Percentiles rank a stretch among this genome's conserved stretches.
phyloP scores from a whole-genome alignment of 495 filamentous ascomycete species.

The Astrothelium subdiscretum region DNA sequence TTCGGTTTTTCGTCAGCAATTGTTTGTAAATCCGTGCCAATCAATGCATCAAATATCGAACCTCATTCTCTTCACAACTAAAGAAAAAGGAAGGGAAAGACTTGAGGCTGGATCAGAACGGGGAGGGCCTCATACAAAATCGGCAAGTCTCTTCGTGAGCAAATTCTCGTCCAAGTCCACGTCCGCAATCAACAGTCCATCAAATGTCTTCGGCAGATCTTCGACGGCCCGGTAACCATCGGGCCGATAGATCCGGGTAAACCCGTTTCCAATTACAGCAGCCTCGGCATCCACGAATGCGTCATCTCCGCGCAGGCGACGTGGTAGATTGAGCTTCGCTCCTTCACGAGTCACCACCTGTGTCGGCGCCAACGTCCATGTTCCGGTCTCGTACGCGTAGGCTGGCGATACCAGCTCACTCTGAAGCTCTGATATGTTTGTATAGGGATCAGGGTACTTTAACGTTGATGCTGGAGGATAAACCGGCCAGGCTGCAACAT shows the following conservation, averaged over 20 bases:
- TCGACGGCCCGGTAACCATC: not conserved
- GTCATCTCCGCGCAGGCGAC: not conserved
- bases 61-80: not conserved
- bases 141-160: not conserved
- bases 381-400: not conserved
- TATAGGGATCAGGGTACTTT: not conserved
- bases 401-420: not conserved
- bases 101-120: not conserved
- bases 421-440: not conserved
- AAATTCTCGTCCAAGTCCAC: not conserved
- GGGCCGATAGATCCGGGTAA: not conserved
- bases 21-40: not conserved
- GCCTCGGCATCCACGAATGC: not conserved
- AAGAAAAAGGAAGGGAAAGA: not conserved
- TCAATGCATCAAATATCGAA: not conserved
- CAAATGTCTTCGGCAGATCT: not conserved
- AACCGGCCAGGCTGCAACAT: conserved; percentile 48
- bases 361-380: not conserved
- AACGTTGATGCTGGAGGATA: conserved; percentile 18
- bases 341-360: not conserved
- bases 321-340: not conserved
- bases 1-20: not conserved
- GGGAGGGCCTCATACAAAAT: not conserved
- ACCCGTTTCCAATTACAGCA: not conserved
- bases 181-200: not conserved